Evolutionary conservation across 1,284 basidiomycete genomes (phyloP), one percentile per base, ranked within the genome.

Genomic region (Volvariella volvacea): DNA sequence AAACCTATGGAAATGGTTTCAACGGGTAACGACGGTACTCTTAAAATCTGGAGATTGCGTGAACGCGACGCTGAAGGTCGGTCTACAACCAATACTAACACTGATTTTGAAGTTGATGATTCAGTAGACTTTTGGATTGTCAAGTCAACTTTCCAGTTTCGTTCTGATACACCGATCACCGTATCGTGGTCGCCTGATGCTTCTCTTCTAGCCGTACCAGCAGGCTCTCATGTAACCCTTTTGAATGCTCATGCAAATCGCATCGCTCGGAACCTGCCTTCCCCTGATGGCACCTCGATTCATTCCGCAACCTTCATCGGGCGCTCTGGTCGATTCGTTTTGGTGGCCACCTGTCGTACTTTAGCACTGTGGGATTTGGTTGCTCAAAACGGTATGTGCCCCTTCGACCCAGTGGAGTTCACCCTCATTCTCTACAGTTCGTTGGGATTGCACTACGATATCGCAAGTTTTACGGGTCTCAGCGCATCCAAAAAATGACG

Each of bases 141-240:
- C 36, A 79, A 84, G 30, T 86, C 89, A 2, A 78, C 79, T 1
- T 75, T 88, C 51, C 66, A 63, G 30, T 88, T 88, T 61, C 86
- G 83, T 31, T 69, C 73, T n/a, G 72, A 83, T 52, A 68, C 70
- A 21, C 88, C 92, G 41, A 66, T 66, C 44, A 73, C 82, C 44
- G 69, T 78, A 0, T 74, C 81, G 0, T 97, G 92, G 79, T 91
- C 93, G 4, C 76, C 76, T 1, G 95, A 98, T 59, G 88, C 81
- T 6, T 93, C 93, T 9, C 71, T 99, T 31, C 68, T 98, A 20
- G 88, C 86, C 3, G 73, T 95, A 4, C 73, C 83, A 6, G 76
- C 89, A 42, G 81, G 79, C 0, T 59, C 74, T 16, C 78, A 81
- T 46, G 73, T 95, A 40, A 81, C 83, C 3, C 63, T 99, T 2